Evolutionary conservation across 257 asterid genomes (phyloP), one percentile per base, ranked within the genome.

Genomic region (Capsicum baccatum): DNA sequence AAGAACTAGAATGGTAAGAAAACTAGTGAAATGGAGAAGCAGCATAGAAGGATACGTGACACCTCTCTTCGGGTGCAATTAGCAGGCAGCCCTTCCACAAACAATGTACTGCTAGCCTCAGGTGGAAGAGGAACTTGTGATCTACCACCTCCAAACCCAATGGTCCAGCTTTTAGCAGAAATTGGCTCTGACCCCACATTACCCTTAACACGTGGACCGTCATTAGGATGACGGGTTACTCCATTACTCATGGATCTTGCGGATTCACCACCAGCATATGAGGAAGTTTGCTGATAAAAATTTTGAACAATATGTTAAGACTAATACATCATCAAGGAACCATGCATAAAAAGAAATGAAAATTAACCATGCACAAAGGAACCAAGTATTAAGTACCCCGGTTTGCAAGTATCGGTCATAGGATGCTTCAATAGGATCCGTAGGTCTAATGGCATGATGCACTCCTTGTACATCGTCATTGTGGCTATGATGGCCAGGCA

Each of bases 61-160:
- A 94, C 97, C 88, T 95, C 98, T 84, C 98, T 89, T 70, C 98
- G 97, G 73, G 92, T 89, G 86, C 93, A 91, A 80, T 89, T 88
- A 33, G 93, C 83, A 68, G 93, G 92, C 84, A 90, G 82, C 84
- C 91, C 90, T 66, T 88, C 95, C 85, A 90, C 88, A 76, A 82
- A 90, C 86, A 96, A 89, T 0, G 99, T 96, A 89, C 89, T 91
- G 81, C 92, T 91, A 84, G 99, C 99, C 88, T 96, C 97, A 56
- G 94, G 92, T 62, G 99, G 99, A 55, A 94, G 97, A 19, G 91
- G 89, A 88, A 88, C 83, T 85, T 92, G 97, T 66, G 92, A 92
- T 69, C 91, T 85, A 63, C 89, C 89, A 62, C 92, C 88, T 80
- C 87, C 90, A 17, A 89, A 83, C 82, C 87, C 86, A 79, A 87